Conservation (phyloP, 202 grass and related monocot species). For the Tripidium arundinaceum region DNA sequence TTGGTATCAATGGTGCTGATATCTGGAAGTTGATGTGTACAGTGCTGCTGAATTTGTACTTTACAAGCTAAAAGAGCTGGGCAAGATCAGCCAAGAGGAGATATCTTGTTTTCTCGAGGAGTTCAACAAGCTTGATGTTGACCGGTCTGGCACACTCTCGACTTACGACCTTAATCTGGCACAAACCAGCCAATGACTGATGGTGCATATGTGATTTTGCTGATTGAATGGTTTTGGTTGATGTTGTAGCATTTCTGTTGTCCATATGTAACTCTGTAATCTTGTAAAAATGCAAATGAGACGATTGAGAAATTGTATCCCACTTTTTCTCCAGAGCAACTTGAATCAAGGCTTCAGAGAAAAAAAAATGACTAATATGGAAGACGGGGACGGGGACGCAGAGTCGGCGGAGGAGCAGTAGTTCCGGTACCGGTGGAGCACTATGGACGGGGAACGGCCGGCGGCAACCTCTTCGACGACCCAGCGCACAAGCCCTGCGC, state of each 20-base stretch:
- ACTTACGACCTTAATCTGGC: conserved; percentile 50
- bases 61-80: conserved; percentile 96
- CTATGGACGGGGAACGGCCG: no score
- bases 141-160: conserved; percentile 70
- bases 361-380: no score
- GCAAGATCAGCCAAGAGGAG: conserved; percentile 88
- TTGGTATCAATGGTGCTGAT: background rate
- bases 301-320: background rate
- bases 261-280: conserved; percentile 20
- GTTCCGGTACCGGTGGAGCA: no score
- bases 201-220: conserved; percentile 11
- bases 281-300: conserved; percentile 3
- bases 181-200: conserved; percentile 38
- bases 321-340: background rate
- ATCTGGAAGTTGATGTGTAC: conserved; percentile 22
- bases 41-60: conserved; percentile 94
- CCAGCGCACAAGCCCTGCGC: no score
- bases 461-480: no score
- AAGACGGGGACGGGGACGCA: no score
- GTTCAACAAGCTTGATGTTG: conserved; percentile 72
- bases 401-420: no score
- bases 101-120: conserved; percentile 79
- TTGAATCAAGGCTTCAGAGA: background rate
- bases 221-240: conserved; percentile 19
- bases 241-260: conserved; percentile 23